Base-by-base conservation (phyloP, 176 grass and related monocot species). In the Calamus simplicifolius region DNA sequence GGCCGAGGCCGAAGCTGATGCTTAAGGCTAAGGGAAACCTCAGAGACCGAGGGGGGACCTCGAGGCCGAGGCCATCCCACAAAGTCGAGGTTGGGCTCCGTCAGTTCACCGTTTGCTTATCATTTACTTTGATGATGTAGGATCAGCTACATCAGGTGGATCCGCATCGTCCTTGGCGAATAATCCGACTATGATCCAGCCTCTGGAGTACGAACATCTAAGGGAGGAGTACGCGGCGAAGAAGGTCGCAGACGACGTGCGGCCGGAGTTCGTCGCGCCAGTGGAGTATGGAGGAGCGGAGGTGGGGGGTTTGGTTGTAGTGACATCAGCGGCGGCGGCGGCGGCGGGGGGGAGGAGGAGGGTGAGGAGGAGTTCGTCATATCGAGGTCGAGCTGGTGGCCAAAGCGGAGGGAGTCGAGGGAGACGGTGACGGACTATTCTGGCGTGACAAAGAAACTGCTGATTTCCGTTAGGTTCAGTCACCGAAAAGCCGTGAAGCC, bases 301-400 rank as follows among this genome's bases (percentile, higher is more conserved):
- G 16, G 26, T 10, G 52, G 38, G 62, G 21, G 18, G 12, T 48
- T 25, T 28, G 55, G 64, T n/a, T 25, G 6, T 43, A 8, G 5
- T 35, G 30, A 6, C 30, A 6, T 35, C 30, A 8, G n/a, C n/a
- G n/a, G n/a, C n/a, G n/a, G n/a, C n/a, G n/a, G n/a, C n/a, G n/a
- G n/a, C n/a, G n/a, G 35, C 35, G 12, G 73, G 6, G 29, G 21
- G 6, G 63, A 64, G 63, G 14, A n/a, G n/a, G 66, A 63, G 3
- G 68, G 63, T 6, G 75, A 53, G 14, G 81, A 74, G 27, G 81
- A 83, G 5, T 85, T 81, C 0, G 69, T 74, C 50, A 85, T 88
- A 48, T 85, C 72, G 52, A 82, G 74, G 50, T 87, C 81, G 0
- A 72, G 61, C 19, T 91, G 84, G 93, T 68, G 51, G 35, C 81